Conservation (phyloP, 768 basidiomycete genomes). For the Astraeus odoratus region DNA sequence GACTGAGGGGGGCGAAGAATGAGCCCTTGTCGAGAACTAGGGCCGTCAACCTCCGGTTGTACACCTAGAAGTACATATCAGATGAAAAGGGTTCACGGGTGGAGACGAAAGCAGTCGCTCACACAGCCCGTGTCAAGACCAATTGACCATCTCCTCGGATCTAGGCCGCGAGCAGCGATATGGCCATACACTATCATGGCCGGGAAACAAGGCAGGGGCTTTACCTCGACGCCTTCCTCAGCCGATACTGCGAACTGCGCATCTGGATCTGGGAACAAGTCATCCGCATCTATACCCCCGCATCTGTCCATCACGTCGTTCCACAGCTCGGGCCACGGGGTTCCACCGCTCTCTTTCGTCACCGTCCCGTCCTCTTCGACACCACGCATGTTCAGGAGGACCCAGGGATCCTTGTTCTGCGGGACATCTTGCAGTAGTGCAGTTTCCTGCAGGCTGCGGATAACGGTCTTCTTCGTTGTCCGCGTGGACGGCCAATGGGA, state of each 20-base stretch:
- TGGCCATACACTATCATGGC: slow-evolving; percentile 86
- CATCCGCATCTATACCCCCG: slow-evolving; percentile 34
- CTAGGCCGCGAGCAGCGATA: slow-evolving; percentile 70
- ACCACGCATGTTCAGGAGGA: slow-evolving; percentile 37
- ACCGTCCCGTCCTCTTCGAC: slow-evolving; percentile 34
- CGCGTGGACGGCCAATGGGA: slow-evolving; percentile 46
- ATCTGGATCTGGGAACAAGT: slow-evolving; percentile 6
- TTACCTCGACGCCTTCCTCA: slow-evolving; percentile 13
- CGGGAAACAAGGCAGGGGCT: slow-evolving; percentile 55
- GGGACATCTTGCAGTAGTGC: slow-evolving; percentile 61
- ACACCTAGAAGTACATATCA: slow-evolving; percentile 36
- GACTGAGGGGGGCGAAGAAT: slow-evolving; percentile 5
- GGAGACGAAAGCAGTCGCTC: slow-evolving; percentile 20
- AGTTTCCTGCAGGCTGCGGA: slow-evolving; percentile 60
- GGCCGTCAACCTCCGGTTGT: slow-evolving; percentile 57
- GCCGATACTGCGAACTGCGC: slow-evolving; percentile 10
- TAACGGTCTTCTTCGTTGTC: slow-evolving; percentile 15
- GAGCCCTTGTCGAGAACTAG: slow-evolving; percentile 45
- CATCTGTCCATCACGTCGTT: slow-evolving; percentile 56
- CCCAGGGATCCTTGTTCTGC: slow-evolving; percentile 76
- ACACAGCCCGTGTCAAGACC: slow-evolving; percentile 89
- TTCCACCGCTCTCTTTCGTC: slow-evolving; percentile 36
- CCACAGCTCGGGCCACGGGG: slow-evolving; percentile 75
- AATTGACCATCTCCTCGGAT: slow-evolving; percentile 75
- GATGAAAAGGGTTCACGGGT: neutral